Evolutionary conservation across 192 early-diverging fungal genomes (phyloP).

Genomic region (Entomortierella beljakovae): DNA sequence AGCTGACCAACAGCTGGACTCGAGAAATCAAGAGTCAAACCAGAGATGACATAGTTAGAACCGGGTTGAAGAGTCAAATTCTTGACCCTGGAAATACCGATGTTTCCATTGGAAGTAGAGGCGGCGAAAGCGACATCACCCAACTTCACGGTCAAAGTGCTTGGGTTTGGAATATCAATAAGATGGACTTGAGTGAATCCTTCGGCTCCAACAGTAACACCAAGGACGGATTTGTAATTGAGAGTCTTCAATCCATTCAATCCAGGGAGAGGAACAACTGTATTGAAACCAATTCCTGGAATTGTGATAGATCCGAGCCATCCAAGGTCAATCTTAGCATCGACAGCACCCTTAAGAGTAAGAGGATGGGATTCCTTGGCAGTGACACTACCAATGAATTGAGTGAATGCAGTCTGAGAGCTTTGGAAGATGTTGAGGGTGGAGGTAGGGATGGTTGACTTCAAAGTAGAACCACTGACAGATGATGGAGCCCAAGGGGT

Average conservation of each 20-base stretch:
- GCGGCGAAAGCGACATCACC: conserved; percentile 30
- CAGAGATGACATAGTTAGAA: conserved; percentile 25
- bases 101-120: background rate
- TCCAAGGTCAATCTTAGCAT: conserved; percentile 46
- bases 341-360: conserved; percentile 38
- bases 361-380: conserved; percentile 12
- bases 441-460: conserved; percentile 26
- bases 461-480: conserved; percentile 21
- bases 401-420: conserved; percentile 26
- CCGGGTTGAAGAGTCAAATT: conserved; percentile 25
- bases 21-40: conserved; percentile 7
- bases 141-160: conserved; percentile 22
- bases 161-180: conserved; percentile 36
- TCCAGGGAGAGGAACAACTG: conserved; percentile 18
- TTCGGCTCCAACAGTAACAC: too few species aligned
- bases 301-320: conserved; percentile 34
- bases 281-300: conserved; percentile 38
- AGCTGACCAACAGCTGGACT: conserved; percentile 12
- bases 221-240: conserved; percentile 35
- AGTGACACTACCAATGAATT: conserved; percentile 23
- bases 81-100: conserved; percentile 35
- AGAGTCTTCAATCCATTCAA: conserved; percentile 24
- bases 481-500: conserved; percentile 29
- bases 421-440: conserved; percentile 33
- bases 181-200: conserved; percentile 14